Conservation (phyloP, 768 basidiomycete genomes). For the Suillus tomentosus region DNA sequence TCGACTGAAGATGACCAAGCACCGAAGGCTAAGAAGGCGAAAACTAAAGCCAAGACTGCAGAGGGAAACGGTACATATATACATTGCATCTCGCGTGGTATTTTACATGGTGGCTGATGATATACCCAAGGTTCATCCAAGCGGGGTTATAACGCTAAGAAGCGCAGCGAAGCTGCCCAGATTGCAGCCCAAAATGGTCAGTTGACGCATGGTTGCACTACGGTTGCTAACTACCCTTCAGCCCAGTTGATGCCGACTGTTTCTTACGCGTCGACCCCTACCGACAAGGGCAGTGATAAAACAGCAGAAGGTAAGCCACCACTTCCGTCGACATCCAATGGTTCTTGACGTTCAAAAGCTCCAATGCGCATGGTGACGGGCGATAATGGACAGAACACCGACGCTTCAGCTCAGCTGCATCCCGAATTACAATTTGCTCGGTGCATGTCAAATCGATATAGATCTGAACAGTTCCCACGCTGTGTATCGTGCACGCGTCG, state of each 20-base stretch:
- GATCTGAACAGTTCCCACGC: slow-evolving; percentile 69
- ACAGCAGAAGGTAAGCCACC: slow-evolving; percentile 38
- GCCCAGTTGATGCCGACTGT: slow-evolving; percentile 49
- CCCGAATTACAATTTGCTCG: slow-evolving; percentile 78
- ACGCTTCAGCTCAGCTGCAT: slow-evolving; percentile 40
- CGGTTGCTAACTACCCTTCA: slow-evolving; percentile 26
- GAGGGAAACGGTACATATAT: slow-evolving; percentile 35
- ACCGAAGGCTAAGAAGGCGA: slow-evolving; percentile 51
- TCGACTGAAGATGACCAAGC: slow-evolving; percentile 41
- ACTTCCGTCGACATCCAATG: slow-evolving; percentile 1
- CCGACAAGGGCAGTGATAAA: slow-evolving; percentile 50
- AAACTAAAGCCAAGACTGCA: slow-evolving; percentile 38
- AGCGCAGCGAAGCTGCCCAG: slow-evolving; percentile 69
- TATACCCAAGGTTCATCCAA: slow-evolving; percentile 44
- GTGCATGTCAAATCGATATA: slow-evolving; percentile 84
- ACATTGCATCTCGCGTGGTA: slow-evolving; percentile 12
- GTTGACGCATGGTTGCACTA: slow-evolving; percentile 19
- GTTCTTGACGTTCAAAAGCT: slow-evolving; percentile 17
- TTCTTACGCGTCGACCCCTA: slow-evolving; percentile 40
- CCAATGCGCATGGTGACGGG: slow-evolving; percentile 34
- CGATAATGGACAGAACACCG: slow-evolving; percentile 34
- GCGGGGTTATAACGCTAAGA: slow-evolving; percentile 72
- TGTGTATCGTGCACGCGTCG: slow-evolving; percentile 85
- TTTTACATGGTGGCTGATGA: slow-evolving; percentile 19
- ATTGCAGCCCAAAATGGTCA: slow-evolving; percentile 66